Percentiles rank a stretch among this genome's conserved stretches.
Conservation (phyloP, 441 rosid species). For the Breynia disticha region DNA sequence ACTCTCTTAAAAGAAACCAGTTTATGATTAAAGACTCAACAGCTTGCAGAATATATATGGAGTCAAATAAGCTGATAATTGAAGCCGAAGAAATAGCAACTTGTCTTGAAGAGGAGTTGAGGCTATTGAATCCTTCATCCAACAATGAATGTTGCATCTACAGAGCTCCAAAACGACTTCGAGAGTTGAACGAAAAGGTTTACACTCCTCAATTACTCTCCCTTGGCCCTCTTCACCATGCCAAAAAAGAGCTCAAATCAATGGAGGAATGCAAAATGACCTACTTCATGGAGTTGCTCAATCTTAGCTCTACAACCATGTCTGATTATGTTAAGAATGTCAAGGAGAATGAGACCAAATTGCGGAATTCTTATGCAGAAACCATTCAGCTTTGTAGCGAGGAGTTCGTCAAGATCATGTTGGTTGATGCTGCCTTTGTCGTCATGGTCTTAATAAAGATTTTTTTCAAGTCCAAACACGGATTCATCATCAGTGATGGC, state of each 20-base stretch:
- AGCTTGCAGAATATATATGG: too few relatives aligned
- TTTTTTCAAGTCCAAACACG: too few relatives aligned
- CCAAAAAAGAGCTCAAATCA: background rate
- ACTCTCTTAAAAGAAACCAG: too few relatives aligned
- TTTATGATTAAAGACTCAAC: too few relatives aligned
- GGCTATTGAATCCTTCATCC: background rate
- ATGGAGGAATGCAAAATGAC: slow-evolving; percentile 6
- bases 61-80: too few relatives aligned
- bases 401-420: background rate
- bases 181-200: slow-evolving; percentile 3
- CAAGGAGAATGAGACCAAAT: background rate
- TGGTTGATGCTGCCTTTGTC: background rate
- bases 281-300: background rate
- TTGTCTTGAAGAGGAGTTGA: too few relatives aligned
- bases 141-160: background rate
- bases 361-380: slow-evolving; percentile 3
- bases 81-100: too few relatives aligned
- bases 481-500: too few relatives aligned
- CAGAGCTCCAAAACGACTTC: slow-evolving; percentile 8
- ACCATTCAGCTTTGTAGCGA: background rate
- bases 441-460: background rate
- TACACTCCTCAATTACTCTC: slow-evolving; percentile 14
- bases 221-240: slow-evolving; percentile 11
- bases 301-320: background rate
- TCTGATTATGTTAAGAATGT: background rate